Conservation (phyloP, 495 filamentous ascomycete species). For the Penicillium ucsense region DNA sequence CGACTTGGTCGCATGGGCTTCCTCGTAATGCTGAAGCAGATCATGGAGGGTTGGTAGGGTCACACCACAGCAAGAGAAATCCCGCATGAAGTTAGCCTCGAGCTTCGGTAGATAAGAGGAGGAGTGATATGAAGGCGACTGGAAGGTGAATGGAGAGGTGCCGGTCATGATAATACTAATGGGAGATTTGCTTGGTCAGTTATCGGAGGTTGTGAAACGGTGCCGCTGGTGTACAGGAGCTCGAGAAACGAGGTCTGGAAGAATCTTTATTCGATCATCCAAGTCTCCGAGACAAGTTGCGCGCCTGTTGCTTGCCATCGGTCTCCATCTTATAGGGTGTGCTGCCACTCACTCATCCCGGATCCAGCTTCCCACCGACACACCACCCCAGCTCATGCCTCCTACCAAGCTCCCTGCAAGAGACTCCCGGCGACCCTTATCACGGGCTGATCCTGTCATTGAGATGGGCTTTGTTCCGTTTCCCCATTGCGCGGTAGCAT, state of each 20-base stretch:
- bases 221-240: constrained; percentile 4
- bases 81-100: constrained; percentile 92
- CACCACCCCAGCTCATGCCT: constrained; percentile 96
- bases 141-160: constrained; percentile 82
- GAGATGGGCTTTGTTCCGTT: constrained; percentile 80
- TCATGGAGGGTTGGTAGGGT: constrained; percentile 87
- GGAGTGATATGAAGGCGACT: constrained; percentile 92
- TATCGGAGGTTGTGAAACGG: constrained; percentile 15
- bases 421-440: constrained; percentile 71
- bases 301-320: background rate
- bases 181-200: constrained; percentile 19
- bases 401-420: constrained; percentile 77
- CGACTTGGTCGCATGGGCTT: constrained; percentile 68
- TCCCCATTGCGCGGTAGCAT: constrained; percentile 47
- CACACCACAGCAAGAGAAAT: constrained; percentile 87
- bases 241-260: constrained; percentile 10
- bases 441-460: constrained; percentile 64
- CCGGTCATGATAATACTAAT: constrained; percentile 89
- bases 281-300: background rate
- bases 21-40: constrained; percentile 92
- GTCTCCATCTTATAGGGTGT: constrained; percentile 2
- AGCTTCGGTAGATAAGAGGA: constrained; percentile 96
- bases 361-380: constrained; percentile 94
- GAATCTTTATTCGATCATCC: background rate
- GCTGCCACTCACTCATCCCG: constrained; percentile 80